These are phyloP conservation scores for Wallemia ichthyophaga DNA, from an alignment of 1,284 basidiomycete species.

Conservation along the genomic window DNA sequence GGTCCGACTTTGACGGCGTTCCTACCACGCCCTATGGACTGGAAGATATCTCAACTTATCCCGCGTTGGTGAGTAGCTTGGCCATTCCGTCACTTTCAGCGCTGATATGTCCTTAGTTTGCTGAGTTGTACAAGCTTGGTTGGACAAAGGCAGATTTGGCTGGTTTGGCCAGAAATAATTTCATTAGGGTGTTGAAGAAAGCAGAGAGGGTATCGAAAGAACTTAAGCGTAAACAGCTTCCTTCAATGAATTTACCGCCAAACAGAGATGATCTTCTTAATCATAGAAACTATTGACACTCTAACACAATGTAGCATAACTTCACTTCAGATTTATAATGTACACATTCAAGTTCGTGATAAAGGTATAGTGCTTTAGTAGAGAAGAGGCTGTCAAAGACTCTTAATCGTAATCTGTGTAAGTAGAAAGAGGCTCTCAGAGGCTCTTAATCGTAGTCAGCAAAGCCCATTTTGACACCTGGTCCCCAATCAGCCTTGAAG, in stretches of 20 bases:
- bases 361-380: too few relatives aligned
- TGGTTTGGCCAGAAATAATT: neutral
- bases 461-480: too few relatives aligned
- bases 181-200: neutral
- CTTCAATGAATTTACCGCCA: neutral
- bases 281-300: neutral
- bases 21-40: neutral
- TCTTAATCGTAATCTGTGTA: too few relatives aligned
- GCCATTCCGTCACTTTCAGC: neutral
- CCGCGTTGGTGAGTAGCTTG: neutral
- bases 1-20: conserved; percentile 7
- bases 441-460: too few relatives aligned
- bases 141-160: neutral
- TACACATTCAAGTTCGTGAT: too few relatives aligned
- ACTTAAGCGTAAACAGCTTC: neutral
- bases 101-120: neutral
- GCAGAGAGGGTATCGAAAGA: neutral
- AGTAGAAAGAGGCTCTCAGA: too few relatives aligned
- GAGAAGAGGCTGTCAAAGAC: too few relatives aligned
- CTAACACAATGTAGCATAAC: too few relatives aligned
- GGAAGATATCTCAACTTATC: neutral
- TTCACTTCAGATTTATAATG: too few relatives aligned
- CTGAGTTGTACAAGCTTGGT: neutral
- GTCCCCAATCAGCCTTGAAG: too few relatives aligned
- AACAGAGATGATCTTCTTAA: neutral